Conservation (phyloP, 352 stramenopile species). For the Pythium coloratum region DNA sequence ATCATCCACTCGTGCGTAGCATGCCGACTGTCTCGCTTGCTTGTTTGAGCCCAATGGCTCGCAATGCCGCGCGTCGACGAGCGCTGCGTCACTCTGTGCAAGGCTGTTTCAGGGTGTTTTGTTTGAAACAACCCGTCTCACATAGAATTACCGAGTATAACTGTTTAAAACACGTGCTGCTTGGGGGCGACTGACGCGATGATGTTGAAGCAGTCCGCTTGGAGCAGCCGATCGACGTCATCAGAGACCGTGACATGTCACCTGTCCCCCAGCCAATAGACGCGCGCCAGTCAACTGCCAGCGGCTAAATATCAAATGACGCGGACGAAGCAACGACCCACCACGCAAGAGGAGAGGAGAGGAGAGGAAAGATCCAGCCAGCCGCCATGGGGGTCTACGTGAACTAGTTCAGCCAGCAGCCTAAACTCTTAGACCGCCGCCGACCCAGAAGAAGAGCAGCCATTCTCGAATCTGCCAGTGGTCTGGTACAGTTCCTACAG, state of each 20-base stretch:
- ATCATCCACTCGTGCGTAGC: background rate
- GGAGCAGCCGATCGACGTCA: slow-evolving; percentile 20
- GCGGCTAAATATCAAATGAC: slow-evolving; percentile 1
- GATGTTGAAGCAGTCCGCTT: slow-evolving; percentile 26
- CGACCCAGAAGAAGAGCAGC: background rate
- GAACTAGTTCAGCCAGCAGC: background rate
- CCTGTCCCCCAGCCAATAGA: slow-evolving; percentile 21
- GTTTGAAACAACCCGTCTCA: background rate
- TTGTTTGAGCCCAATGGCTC: background rate
- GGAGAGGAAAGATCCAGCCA: background rate
- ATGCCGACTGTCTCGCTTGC: background rate
- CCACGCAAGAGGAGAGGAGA: background rate
- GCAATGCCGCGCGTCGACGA: slow-evolving; percentile 11
- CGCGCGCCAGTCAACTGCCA: background rate
- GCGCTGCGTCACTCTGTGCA: slow-evolving; percentile 4
- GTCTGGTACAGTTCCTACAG: background rate
- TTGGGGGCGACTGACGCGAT: background rate
- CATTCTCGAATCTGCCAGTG: slow-evolving; percentile 1
- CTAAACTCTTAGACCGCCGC: background rate
- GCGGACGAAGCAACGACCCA: background rate
- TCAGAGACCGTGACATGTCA: slow-evolving; percentile 16
- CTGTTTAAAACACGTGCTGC: slow-evolving; percentile 15
- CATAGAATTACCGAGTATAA: slow-evolving; percentile 7
- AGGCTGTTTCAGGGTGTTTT: background rate
- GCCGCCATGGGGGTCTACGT: background rate